Evolutionary conservation across 257 asterid genomes (phyloP).

Genomic region (Catharanthus roseus): DNA sequence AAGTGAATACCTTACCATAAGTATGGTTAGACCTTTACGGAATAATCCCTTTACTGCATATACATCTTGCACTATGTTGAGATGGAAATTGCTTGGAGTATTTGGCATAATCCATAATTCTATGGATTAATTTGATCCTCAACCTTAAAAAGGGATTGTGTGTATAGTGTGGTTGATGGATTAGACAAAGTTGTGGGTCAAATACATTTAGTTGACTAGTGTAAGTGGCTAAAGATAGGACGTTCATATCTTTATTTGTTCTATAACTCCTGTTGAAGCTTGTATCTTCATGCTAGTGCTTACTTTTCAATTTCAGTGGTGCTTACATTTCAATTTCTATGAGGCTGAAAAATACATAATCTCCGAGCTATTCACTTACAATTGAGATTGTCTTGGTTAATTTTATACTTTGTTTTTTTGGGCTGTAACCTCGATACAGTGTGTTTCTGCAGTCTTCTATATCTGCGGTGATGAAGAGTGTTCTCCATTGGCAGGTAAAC

Average conservation of each 20-base stretch:
- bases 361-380: neutral
- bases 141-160: neutral
- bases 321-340: neutral
- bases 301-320: neutral
- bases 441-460: neutral
- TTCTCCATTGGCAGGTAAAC: slow-evolving; percentile 47
- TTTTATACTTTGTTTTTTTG: neutral
- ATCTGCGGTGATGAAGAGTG: neutral
- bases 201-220: neutral
- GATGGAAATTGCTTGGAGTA: neutral
- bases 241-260: neutral
- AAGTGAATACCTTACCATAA: too few relatives aligned
- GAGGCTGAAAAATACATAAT: neutral
- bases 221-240: neutral
- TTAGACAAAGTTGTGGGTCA: neutral
- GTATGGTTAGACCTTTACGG: neutral
- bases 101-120: neutral
- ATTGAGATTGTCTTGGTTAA: neutral
- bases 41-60: neutral
- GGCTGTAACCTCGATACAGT: neutral
- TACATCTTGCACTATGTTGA: neutral
- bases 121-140: neutral
- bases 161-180: neutral
- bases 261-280: neutral
- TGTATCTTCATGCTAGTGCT: neutral